phyloP scores from a whole-genome alignment of 1,284 basidiomycete genomes.

The Tetrapyrgos nigripes region DNA sequence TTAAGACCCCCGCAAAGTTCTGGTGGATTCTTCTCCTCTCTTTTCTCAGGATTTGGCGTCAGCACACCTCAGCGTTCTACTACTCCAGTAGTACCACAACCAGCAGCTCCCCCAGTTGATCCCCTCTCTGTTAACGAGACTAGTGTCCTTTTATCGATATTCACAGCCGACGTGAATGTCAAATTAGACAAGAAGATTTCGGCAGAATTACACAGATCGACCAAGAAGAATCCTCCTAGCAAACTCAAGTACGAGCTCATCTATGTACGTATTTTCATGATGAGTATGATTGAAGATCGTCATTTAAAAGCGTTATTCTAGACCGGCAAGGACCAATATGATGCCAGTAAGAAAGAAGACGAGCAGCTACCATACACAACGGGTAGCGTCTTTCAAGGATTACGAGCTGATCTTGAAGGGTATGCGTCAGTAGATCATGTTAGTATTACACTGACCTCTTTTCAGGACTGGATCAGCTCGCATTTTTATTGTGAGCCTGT shows the following conservation, averaged over 20 bases:
- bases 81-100: conserved; percentile 39
- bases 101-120: conserved; percentile 47
- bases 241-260: conserved; percentile 86
- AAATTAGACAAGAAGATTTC: conserved; percentile 76
- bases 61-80: conserved; percentile 50
- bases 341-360: conserved; percentile 75
- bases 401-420: conserved; percentile 86
- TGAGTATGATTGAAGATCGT: neutral
- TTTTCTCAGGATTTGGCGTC: conserved; percentile 69
- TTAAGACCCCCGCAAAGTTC: conserved; percentile 42
- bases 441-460: conserved; percentile 9
- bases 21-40: conserved; percentile 76
- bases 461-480: conserved; percentile 67
- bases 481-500: conserved; percentile 73
- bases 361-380: conserved; percentile 62
- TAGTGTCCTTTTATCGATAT: conserved; percentile 82
- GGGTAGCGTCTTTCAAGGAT: conserved; percentile 85
- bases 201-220: conserved; percentile 87
- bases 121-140: conserved; percentile 64
- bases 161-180: conserved; percentile 83
- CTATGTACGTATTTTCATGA: conserved; percentile 61
- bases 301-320: conserved; percentile 32
- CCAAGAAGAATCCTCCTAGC: conserved; percentile 92
- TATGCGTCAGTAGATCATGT: conserved; percentile 37
- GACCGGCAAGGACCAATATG: conserved; percentile 91